Conservation (phyloP, 2,329 filamentous ascomycete species). For the Penicillium sp. region DNA sequence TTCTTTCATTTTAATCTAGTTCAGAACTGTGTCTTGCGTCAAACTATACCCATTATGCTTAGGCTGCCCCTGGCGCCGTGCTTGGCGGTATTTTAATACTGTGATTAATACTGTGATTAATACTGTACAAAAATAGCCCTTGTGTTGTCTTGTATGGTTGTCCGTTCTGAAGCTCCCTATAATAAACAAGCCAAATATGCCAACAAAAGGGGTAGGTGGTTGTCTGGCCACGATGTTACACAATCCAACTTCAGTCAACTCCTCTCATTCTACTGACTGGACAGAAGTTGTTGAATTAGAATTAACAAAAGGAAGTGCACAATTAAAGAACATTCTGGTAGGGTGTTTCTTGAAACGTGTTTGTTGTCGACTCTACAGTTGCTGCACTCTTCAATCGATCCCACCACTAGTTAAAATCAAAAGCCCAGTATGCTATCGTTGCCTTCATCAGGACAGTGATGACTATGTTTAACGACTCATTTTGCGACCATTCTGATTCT, state of each 20-base stretch:
- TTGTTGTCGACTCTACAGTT: background rate
- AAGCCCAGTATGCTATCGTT: background rate
- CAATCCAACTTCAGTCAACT: background rate
- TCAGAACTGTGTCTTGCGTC: conserved; percentile 3
- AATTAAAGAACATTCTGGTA: background rate
- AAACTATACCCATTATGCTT: conserved; percentile 2
- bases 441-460: background rate
- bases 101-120: conserved; percentile 4
- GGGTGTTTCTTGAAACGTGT: background rate
- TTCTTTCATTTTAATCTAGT: background rate
- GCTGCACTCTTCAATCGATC: background rate
- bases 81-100: conserved; percentile 5
- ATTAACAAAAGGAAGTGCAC: background rate
- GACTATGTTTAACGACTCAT: background rate
- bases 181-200: background rate
- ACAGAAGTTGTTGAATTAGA: background rate
- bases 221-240: background rate
- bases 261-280: background rate
- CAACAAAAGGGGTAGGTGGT: background rate
- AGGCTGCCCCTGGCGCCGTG: conserved; percentile 3
- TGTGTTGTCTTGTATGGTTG: background rate
- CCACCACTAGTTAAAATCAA: background rate
- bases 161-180: background rate
- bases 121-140: conserved; percentile 5
- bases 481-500: background rate